phyloP scores from a whole-genome alignment of 768 basidiomycete species.

The Lyophyllum semitale region DNA sequence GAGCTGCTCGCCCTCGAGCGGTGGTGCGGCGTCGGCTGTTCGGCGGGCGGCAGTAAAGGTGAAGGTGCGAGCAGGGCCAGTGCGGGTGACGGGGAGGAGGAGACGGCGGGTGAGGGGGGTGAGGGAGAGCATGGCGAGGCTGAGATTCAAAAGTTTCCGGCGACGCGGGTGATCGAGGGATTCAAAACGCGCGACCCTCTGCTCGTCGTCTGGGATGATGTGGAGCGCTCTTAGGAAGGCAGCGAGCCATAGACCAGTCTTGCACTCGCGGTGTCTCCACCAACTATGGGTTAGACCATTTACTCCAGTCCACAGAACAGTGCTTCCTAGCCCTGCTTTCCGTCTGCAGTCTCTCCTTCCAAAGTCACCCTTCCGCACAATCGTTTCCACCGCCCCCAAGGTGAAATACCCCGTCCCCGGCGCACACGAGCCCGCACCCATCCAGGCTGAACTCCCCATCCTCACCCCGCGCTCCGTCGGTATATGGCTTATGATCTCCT shows the following conservation, averaged over 20 bases:
- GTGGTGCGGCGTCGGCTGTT: constrained; percentile 15
- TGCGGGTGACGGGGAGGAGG: constrained; percentile 27
- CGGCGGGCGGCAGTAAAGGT: constrained; percentile 23
- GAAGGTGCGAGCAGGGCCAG: constrained; percentile 28
- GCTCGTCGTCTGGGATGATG: constrained; percentile 20
- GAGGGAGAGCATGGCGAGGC: constrained; percentile 32
- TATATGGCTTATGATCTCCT: constrained; percentile 84
- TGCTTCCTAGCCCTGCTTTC: neutral
- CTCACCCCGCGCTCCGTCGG: constrained; percentile 73
- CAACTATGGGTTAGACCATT: neutral
- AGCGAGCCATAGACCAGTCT: constrained; percentile 9
- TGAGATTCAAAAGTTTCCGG: constrained; percentile 6
- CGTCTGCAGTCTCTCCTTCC: constrained; percentile 9
- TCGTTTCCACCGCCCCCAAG: constrained; percentile 2
- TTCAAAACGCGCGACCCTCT: neutral
- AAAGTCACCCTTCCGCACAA: neutral
- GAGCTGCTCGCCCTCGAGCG: constrained; percentile 60
- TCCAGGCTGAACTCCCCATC: constrained; percentile 42
- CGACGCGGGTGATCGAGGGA: neutral
- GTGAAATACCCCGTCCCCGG: too few species aligned
- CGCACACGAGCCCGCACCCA: neutral
- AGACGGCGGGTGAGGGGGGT: constrained; percentile 18
- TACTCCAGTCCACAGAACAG: neutral
- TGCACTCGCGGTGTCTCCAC: neutral
- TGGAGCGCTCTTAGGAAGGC: constrained; percentile 24